phyloP scores from a whole-genome alignment of 2,329 filamentous ascomycete genomes.

The Fusarium sterilihyphosum region DNA sequence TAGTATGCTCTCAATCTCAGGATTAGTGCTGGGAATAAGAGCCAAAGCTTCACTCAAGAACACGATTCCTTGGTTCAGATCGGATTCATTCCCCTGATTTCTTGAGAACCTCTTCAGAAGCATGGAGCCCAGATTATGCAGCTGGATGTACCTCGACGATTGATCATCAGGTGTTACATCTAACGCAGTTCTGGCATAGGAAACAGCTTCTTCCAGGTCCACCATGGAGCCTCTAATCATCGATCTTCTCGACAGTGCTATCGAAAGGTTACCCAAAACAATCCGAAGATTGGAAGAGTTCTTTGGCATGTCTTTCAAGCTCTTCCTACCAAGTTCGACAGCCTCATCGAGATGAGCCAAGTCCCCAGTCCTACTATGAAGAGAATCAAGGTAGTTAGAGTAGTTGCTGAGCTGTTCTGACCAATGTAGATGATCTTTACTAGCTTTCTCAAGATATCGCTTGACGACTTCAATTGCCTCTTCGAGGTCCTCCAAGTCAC shows the following conservation, averaged over 20 bases:
- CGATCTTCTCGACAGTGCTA: background rate
- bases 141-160: background rate
- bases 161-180: background rate
- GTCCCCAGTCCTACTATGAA: background rate
- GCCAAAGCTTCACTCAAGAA: background rate
- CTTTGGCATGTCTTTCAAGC: background rate
- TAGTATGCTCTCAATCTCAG: background rate
- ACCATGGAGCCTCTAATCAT: background rate
- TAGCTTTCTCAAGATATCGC: background rate
- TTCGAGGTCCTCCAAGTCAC: rapidly evolving
- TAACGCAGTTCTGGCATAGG: background rate
- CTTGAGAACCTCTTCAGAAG: background rate
- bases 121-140: background rate
- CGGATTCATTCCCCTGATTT: background rate
- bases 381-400: background rate
- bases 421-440: background rate
- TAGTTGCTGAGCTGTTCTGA: background rate
- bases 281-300: background rate
- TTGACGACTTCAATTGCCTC: background rate
- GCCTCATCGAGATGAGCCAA: background rate
- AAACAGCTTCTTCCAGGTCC: background rate
- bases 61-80: background rate
- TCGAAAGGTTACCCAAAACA: background rate
- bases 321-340: background rate
- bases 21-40: background rate